A percentile compares a stretch with the other conserved stretches of the same genome.
Evolutionary conservation across 805 yeast species (phyloP).

Genomic region (Cyberlindnera misumaiensis): DNA sequence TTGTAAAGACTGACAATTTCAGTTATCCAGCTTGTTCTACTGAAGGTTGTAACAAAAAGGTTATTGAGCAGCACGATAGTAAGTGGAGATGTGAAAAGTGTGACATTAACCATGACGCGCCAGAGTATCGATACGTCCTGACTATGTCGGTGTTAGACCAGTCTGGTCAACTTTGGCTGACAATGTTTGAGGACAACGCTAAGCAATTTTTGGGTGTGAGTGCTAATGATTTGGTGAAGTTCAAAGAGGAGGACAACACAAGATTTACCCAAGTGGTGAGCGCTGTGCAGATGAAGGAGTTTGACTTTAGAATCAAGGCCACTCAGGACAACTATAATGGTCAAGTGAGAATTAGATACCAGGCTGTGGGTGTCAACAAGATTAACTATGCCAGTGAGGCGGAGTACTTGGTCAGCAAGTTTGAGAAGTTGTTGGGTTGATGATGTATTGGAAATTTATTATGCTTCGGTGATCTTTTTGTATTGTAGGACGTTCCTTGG

Average conservation of each 20-base stretch:
- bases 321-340: conserved; percentile 82
- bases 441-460: no score
- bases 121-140: conserved; percentile 74
- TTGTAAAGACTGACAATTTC: conserved; percentile 66
- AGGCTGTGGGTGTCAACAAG: conserved; percentile 46
- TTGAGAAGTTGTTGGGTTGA: conserved; percentile 18
- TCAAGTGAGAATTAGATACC: conserved; percentile 66
- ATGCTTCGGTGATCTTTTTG: no score
- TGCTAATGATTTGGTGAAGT: conserved; percentile 49
- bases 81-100: conserved; percentile 94
- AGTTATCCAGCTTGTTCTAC: conserved; percentile 85
- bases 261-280: conserved; percentile 40
- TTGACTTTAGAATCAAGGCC: conserved; percentile 70
- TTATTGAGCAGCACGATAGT: conserved; percentile 63
- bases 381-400: conserved; percentile 56
- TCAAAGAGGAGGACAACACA: conserved; percentile 40
- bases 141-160: conserved; percentile 72
- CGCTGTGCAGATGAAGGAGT: conserved; percentile 59
- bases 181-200: conserved; percentile 84
- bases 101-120: conserved; percentile 58
- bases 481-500: no score
- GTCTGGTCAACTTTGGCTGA: conserved; percentile 80
- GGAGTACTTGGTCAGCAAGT: conserved; percentile 41
- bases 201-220: conserved; percentile 53
- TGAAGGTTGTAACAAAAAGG: conserved; percentile 78